Percentiles rank a stretch among this genome's conserved stretches.
Conservation (phyloP, 2,329 filamentous ascomycete species). For the Pseudogymnoascus sp. region DNA sequence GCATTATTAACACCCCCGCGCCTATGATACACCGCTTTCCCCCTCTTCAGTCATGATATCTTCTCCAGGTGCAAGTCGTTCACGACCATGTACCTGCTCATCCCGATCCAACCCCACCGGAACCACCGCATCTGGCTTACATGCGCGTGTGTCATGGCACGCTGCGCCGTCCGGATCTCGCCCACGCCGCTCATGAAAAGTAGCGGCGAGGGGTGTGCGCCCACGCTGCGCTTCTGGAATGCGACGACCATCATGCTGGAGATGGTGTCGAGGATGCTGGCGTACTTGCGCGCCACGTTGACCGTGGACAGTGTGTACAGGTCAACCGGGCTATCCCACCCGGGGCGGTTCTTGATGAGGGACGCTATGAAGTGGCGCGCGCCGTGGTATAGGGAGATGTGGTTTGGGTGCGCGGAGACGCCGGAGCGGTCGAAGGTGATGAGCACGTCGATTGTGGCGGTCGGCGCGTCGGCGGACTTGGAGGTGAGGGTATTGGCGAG, state of each 20-base stretch:
- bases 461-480: conserved; percentile 32
- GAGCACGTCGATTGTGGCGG: conserved; percentile 49
- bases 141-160: conserved; percentile 85
- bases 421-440: conserved; percentile 84
- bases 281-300: conserved; percentile 71
- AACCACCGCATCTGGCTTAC: conserved; percentile 99
- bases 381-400: conserved; percentile 81
- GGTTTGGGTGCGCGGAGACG: conserved; percentile 86
- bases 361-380: conserved; percentile 63
- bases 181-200: conserved; percentile 64
- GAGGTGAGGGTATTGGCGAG: conserved; percentile 33
- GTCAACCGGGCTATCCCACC: conserved; percentile 66
- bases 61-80: conserved; percentile 71
- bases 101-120: conserved; percentile 85
- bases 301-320: conserved; percentile 79
- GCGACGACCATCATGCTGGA: conserved; percentile 57
- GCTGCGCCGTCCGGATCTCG: conserved; percentile 62
- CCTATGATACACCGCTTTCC: conserved; percentile 1
- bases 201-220: conserved; percentile 50
- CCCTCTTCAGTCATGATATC: conserved; percentile 22
- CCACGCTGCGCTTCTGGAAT: conserved; percentile 32
- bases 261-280: conserved; percentile 67
- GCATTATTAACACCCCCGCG: neutral
- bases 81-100: conserved; percentile 91
- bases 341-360: conserved; percentile 57